Percentiles rank a stretch among this genome's conserved stretches.
phyloP scores from a whole-genome alignment of 306 rosid species.

The Gillenia trifoliata region DNA sequence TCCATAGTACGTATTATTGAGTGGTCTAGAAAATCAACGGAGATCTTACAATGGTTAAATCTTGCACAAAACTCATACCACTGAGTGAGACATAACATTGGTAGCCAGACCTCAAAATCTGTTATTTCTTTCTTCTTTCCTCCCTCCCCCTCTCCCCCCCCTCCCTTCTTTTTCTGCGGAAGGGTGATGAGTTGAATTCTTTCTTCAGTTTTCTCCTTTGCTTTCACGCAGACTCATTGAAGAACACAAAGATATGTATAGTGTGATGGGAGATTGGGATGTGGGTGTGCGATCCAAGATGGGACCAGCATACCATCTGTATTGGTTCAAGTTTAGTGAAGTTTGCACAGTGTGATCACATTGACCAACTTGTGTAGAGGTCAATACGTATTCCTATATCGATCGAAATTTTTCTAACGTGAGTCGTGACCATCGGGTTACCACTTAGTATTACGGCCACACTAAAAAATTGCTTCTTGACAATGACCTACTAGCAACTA shows the following conservation, averaged over 20 bases:
- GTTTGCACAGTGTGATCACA: not conserved
- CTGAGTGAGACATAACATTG: not conserved
- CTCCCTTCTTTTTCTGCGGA: not conserved
- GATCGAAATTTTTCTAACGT: too few relatives aligned
- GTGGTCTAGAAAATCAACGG: too few relatives aligned
- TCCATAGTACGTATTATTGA: too few relatives aligned
- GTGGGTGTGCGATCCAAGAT: slow-evolving; percentile 54
- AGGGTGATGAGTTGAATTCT: slow-evolving; percentile 15
- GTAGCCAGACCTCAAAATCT: slow-evolving; percentile 9
- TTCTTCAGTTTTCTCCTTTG: slow-evolving; percentile 29
- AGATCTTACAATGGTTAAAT: too few relatives aligned
- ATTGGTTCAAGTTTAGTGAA: not conserved
- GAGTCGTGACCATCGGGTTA: too few relatives aligned
- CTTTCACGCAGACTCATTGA: slow-evolving; percentile 57
- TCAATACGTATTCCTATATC: not conserved
- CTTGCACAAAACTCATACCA: too few relatives aligned
- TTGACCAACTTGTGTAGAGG: not conserved
- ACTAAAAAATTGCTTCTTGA: not conserved
- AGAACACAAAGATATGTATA: slow-evolving; percentile 28
- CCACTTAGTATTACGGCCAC: not conserved
- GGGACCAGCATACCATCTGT: slow-evolving; percentile 34
- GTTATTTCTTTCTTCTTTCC: not conserved
- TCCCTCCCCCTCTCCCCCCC: too few relatives aligned
- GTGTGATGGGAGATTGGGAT: slow-evolving; percentile 13
- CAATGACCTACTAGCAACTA: not conserved